Conservation (phyloP, 1,139 yeast species). For the Suhomyces bolitotheri region DNA sequence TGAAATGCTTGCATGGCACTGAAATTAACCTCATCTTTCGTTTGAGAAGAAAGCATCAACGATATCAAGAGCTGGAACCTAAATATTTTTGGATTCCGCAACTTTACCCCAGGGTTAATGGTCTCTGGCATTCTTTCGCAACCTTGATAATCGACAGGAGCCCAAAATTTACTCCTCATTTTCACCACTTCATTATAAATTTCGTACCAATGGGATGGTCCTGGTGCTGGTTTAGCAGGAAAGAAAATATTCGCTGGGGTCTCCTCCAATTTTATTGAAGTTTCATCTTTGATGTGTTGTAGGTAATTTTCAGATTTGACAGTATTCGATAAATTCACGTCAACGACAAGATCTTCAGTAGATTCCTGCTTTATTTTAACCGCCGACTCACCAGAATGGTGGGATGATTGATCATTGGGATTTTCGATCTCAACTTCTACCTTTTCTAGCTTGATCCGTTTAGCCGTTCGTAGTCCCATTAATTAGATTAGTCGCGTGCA, state of each 20-base stretch:
- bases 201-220: slow-evolving; percentile 39
- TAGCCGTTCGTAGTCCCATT: slow-evolving; percentile 1
- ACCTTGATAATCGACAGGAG: slow-evolving; percentile 91
- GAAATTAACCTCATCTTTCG: slow-evolving; percentile 84
- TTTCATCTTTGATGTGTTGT: neutral
- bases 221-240: slow-evolving; percentile 7
- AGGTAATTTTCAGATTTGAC: too few relatives aligned
- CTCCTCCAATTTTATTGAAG: neutral
- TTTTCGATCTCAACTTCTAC: slow-evolving; percentile 6
- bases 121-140: slow-evolving; percentile 73
- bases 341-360: neutral
- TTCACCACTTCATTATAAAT: slow-evolving; percentile 62
- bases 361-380: slow-evolving; percentile 1
- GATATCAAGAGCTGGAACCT: slow-evolving; percentile 78
- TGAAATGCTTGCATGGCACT: slow-evolving; percentile 69
- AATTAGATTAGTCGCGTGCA: neutral
- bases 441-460: slow-evolving; percentile 7
- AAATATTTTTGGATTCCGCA: slow-evolving; percentile 40
- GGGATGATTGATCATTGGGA: neutral
- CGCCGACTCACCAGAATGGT: neutral
- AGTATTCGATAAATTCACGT: too few relatives aligned
- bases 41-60: slow-evolving; percentile 87
- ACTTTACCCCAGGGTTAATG: slow-evolving; percentile 31
- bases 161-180: slow-evolving; percentile 61
- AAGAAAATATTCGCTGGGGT: slow-evolving; percentile 13